Conservation (phyloP, 345 rosid genomes). For the Reutealis trisperma region DNA sequence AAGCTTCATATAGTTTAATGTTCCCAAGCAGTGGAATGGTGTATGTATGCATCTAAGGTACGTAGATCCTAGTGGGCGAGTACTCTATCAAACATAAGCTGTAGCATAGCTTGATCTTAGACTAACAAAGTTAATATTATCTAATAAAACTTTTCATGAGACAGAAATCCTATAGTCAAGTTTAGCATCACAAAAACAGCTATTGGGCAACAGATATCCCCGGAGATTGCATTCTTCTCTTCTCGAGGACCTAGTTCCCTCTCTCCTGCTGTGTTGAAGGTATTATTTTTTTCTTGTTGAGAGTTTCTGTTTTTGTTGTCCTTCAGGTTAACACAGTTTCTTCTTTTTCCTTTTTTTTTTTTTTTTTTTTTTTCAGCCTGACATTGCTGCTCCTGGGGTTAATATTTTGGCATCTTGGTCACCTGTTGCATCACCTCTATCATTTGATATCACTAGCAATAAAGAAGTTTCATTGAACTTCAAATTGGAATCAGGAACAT, state of each 20-base stretch:
- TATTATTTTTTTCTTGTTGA: slow-evolving; percentile 5
- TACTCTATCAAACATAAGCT: too few relatives aligned
- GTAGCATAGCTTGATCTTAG: too few relatives aligned
- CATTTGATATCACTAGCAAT: not conserved
- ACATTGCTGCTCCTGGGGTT: slow-evolving; percentile 67
- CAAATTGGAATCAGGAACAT: slow-evolving; percentile 54
- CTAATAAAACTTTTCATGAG: slow-evolving; percentile 19
- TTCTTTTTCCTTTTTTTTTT: not conserved
- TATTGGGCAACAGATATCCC: slow-evolving; percentile 47
- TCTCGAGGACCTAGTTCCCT: slow-evolving; percentile 63
- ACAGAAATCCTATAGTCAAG: slow-evolving; percentile 48
- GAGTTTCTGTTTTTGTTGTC: not conserved
- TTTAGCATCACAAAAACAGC: slow-evolving; percentile 42
- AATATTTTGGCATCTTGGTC: slow-evolving; percentile 60
- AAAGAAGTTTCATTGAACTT: slow-evolving; percentile 26
- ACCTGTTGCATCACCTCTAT: slow-evolving; percentile 34
- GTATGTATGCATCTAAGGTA: not conserved
- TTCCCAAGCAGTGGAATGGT: not conserved
- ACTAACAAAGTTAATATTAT: not conserved
- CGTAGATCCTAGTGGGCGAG: too few relatives aligned
- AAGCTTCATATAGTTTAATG: not conserved
- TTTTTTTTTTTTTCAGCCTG: slow-evolving; percentile 42
- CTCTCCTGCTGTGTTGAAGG: slow-evolving; percentile 57
- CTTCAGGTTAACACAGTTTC: not conserved
- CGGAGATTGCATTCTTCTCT: slow-evolving; percentile 56